phyloP scores from a whole-genome alignment of 108 stramenopile species.

The Skeletonema tropicum region DNA sequence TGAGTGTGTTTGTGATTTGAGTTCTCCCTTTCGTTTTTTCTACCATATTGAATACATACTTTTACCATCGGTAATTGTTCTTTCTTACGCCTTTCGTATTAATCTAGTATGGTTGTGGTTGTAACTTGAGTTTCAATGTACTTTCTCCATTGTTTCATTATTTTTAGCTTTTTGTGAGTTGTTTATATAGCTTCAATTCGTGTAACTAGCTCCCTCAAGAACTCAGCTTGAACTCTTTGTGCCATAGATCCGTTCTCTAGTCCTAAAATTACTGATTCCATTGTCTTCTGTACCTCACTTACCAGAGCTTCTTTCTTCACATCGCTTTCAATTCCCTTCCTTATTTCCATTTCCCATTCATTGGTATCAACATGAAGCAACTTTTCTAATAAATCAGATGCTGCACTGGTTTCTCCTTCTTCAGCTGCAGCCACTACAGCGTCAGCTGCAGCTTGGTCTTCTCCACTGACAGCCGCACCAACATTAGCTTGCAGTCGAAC shows the following conservation, averaged over 20 bases:
- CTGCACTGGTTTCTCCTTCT: slow-evolving; percentile 11
- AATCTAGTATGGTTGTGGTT: too few relatives aligned
- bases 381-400: slow-evolving; percentile 66
- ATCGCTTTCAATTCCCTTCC: slow-evolving; percentile 30
- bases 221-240: slow-evolving; percentile 94
- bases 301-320: slow-evolving; percentile 60
- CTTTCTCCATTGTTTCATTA: too few relatives aligned
- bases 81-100: too few relatives aligned
- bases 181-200: slow-evolving; percentile 65
- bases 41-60: too few relatives aligned
- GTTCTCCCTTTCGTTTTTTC: too few relatives aligned
- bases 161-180: background rate
- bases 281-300: slow-evolving; percentile 80
- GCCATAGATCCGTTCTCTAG: slow-evolving; percentile 90
- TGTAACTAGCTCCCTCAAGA: slow-evolving; percentile 77
- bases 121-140: too few relatives aligned
- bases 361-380: slow-evolving; percentile 77
- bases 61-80: too few relatives aligned
- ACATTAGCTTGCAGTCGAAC: slow-evolving; percentile 43
- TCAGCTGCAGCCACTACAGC: slow-evolving; percentile 20
- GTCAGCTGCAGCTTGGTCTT: slow-evolving; percentile 48
- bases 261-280: slow-evolving; percentile 88
- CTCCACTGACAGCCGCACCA: slow-evolving; percentile 45
- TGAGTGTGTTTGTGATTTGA: too few relatives aligned
- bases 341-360: slow-evolving; percentile 76